phyloP scores from a whole-genome alignment of 208 protist genomes.

The Leishmania tarentolae region DNA sequence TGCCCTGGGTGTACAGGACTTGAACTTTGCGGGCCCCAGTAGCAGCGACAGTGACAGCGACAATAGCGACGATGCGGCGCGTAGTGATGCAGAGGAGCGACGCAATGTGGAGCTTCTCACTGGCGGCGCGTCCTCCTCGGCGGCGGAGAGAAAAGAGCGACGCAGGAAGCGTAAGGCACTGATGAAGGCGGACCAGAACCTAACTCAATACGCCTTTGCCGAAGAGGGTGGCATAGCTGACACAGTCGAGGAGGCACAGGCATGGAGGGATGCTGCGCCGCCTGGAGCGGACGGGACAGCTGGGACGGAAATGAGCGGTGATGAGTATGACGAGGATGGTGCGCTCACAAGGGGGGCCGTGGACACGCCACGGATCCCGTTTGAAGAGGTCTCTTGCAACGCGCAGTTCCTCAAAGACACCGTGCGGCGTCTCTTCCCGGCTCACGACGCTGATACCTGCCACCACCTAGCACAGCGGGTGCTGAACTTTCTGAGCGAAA shows the following conservation, averaged over 20 bases:
- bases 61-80: conserved; percentile 6
- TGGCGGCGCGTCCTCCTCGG: conserved; percentile 14
- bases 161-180: conserved; percentile 35
- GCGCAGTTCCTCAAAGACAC: conserved; percentile 77
- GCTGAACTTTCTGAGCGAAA: conserved; percentile 64
- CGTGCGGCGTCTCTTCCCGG: conserved; percentile 79
- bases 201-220: conserved; percentile 70
- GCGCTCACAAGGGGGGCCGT: conserved; percentile 6
- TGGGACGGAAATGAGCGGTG: conserved; percentile 8
- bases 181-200: conserved; percentile 37
- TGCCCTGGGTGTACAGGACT: conserved; percentile 25
- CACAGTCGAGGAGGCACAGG: conserved; percentile 25
- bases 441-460: conserved; percentile 59
- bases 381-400: conserved; percentile 88
- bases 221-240: conserved; percentile 43
- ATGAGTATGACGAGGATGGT: conserved; percentile 38
- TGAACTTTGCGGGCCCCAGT: conserved; percentile 31
- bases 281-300: conserved; percentile 8
- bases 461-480: conserved; percentile 65
- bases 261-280: neutral
- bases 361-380: conserved; percentile 39
- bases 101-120: conserved; percentile 30
- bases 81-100: conserved; percentile 36
- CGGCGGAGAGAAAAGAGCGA: conserved; percentile 29
- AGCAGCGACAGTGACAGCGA: conserved; percentile 25